phyloP scores from a whole-genome alignment of 1,284 basidiomycete genomes.

The Ustilago hordei region DNA sequence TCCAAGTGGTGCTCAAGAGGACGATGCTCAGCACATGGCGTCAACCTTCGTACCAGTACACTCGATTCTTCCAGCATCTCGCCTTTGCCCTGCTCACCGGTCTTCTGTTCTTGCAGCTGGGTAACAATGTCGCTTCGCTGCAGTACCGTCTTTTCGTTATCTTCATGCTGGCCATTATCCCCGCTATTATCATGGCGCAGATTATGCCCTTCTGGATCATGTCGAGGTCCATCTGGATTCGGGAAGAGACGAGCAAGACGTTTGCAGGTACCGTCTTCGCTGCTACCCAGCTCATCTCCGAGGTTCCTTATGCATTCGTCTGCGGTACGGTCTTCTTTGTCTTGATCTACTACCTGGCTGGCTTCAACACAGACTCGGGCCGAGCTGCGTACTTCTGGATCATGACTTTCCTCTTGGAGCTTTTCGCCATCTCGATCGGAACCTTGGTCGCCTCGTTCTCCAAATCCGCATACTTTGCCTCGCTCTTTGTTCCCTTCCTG shows the following conservation, averaged over 20 bases:
- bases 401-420: conserved; percentile 63
- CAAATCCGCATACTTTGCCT: conserved; percentile 76
- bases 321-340: conserved; percentile 53
- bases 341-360: conserved; percentile 74
- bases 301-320: conserved; percentile 80
- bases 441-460: conserved; percentile 71
- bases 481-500: conserved; percentile 82
- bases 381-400: conserved; percentile 81
- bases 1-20: conserved; percentile 79
- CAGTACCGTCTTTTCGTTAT: conserved; percentile 87
- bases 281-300: conserved; percentile 60
- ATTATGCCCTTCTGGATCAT: conserved; percentile 88
- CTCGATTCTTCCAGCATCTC: conserved; percentile 76
- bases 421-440: conserved; percentile 58
- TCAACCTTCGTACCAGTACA: conserved; percentile 72
- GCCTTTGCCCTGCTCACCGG: conserved; percentile 81
- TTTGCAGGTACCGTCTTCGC: conserved; percentile 68
- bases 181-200: conserved; percentile 81
- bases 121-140: conserved; percentile 77
- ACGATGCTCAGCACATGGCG: conserved; percentile 74
- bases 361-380: conserved; percentile 73
- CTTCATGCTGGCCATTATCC: conserved; percentile 74
- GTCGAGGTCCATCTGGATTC: conserved; percentile 73
- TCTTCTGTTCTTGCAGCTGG: conserved; percentile 84
- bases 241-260: conserved; percentile 63